A percentile compares a stretch with the other conserved stretches of the same genome.
Conservation (phyloP, 192 early-diverging fungal species). For the Funneliformis mosseae region DNA sequence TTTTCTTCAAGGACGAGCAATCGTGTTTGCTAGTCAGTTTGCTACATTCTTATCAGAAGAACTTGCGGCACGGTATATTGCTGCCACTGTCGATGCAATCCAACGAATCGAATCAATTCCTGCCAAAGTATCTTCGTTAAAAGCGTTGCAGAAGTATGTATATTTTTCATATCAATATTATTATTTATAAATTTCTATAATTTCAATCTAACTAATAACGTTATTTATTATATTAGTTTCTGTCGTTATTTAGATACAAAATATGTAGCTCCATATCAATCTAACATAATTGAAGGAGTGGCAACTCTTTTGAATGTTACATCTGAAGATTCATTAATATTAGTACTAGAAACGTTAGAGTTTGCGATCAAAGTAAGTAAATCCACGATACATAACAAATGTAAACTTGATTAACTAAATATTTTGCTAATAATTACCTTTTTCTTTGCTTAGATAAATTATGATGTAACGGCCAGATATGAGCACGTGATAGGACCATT, state of each 20-base stretch:
- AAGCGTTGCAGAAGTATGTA: constrained; percentile 64
- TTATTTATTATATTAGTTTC: constrained; percentile 36
- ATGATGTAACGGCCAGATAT: constrained; percentile 69
- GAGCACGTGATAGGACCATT: constrained; percentile 73
- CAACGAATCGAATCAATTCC: constrained; percentile 55
- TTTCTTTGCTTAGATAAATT: constrained; percentile 55
- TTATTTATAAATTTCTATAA: not conserved
- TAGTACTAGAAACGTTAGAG: constrained; percentile 69
- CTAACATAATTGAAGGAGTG: constrained; percentile 62
- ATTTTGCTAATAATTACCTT: not conserved
- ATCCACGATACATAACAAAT: not conserved
- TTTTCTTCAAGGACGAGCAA: constrained; percentile 86
- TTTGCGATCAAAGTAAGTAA: constrained; percentile 59
- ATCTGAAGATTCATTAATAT: constrained; percentile 66
- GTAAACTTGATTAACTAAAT: not conserved
- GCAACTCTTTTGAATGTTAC: constrained; percentile 57
- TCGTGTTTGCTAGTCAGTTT: constrained; percentile 87
- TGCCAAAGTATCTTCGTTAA: constrained; percentile 70
- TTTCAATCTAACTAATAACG: not conserved
- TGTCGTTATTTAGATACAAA: constrained; percentile 55
- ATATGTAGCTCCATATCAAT: constrained; percentile 57
- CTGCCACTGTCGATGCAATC: constrained; percentile 75
- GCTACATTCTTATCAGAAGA: constrained; percentile 67
- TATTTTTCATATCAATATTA: constrained; percentile 14
- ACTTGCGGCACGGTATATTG: constrained; percentile 71